Conservation (phyloP, 2,329 filamentous ascomycete species). For the Neophaeococcomyces aloes region DNA sequence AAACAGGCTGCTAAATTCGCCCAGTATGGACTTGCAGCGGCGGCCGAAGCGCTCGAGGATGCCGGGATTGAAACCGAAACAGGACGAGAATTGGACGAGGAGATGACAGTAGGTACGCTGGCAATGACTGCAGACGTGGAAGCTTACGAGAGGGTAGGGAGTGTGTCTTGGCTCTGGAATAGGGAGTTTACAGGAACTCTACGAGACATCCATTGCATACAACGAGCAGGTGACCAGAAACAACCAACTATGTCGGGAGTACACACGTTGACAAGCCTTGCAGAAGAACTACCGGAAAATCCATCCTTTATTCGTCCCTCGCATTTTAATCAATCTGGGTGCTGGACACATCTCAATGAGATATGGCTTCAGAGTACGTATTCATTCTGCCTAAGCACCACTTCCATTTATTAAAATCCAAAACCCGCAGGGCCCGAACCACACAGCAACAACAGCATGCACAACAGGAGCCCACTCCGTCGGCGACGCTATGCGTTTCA, state of each 20-base stretch:
- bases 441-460: slow-evolving; percentile 85
- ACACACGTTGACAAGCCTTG: slow-evolving; percentile 14
- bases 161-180: slow-evolving; percentile 93
- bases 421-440: slow-evolving; percentile 63
- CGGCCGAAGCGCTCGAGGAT: slow-evolving; percentile 75
- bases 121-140: not conserved
- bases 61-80: slow-evolving; percentile 66
- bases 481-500: slow-evolving; percentile 85
- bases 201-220: slow-evolving; percentile 68
- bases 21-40: slow-evolving; percentile 80
- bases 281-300: slow-evolving; percentile 61
- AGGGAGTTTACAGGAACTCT: slow-evolving; percentile 84
- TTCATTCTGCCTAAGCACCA: not conserved
- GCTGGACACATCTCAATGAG: slow-evolving; percentile 93
- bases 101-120: slow-evolving; percentile 51
- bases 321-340: slow-evolving; percentile 85
- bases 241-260: not conserved
- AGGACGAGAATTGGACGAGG: slow-evolving; percentile 50
- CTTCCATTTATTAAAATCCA: not conserved
- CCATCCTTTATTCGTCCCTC: slow-evolving; percentile 85
- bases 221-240: slow-evolving; percentile 52
- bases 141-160: slow-evolving; percentile 41
- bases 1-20: slow-evolving; percentile 84
- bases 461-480: slow-evolving; percentile 93
- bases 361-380: slow-evolving; percentile 58